Conservation (phyloP, 495 filamentous ascomycete species). For the Jackrogersella multiformis region DNA sequence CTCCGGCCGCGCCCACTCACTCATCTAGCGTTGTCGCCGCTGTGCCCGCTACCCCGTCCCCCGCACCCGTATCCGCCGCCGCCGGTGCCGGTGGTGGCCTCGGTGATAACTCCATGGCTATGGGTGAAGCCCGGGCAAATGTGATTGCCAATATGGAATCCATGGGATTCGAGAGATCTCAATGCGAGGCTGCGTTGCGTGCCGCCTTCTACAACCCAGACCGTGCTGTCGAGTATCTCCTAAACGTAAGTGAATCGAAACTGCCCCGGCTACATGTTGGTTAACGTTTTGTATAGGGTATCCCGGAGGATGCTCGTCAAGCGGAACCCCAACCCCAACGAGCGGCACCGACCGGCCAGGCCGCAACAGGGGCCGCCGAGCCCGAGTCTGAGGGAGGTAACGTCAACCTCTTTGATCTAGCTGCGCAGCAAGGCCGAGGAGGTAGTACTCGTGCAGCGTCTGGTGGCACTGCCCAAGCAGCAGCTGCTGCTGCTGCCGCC, state of each 20-base stretch:
- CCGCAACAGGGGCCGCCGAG: constrained; percentile 50
- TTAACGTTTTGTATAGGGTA: constrained; percentile 68
- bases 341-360: constrained; percentile 49
- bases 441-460: constrained; percentile 53
- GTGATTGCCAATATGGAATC: constrained; percentile 96
- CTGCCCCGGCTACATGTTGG: background rate
- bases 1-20: constrained; percentile 66
- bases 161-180: constrained; percentile 89
- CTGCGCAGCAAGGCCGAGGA: constrained; percentile 74
- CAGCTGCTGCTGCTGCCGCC: constrained; percentile 59
- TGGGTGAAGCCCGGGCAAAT: constrained; percentile 80
- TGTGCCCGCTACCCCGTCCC: constrained; percentile 74
- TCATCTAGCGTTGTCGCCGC: constrained; percentile 62
- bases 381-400: constrained; percentile 70
- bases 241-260: constrained; percentile 70
- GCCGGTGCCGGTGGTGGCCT: constrained; percentile 58
- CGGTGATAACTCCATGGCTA: constrained; percentile 78
- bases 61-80: constrained; percentile 55
- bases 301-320: constrained; percentile 82
- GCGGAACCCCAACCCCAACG: constrained; percentile 43
- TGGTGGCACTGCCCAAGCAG: constrained; percentile 46
- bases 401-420: constrained; percentile 94
- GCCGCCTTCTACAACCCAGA: constrained; percentile 97
- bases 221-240: constrained; percentile 93
- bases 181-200: constrained; percentile 92